Conservation (phyloP, 2,329 filamentous ascomycete genomes). For the Ophiocordyceps camponoti-floridani region DNA sequence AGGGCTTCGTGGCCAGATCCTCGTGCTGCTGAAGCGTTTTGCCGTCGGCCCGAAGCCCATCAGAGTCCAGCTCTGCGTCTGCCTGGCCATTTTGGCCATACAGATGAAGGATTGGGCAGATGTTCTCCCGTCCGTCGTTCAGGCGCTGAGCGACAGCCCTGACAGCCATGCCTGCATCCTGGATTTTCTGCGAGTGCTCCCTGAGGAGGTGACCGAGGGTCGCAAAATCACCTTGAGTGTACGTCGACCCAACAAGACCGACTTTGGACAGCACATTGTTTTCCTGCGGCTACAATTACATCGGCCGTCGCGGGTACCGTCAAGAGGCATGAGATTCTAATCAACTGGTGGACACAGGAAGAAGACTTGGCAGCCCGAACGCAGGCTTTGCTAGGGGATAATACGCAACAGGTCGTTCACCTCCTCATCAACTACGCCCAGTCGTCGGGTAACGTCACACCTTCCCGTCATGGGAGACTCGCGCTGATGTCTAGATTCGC, state of each 20-base stretch:
- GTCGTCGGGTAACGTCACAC: constrained; percentile 54
- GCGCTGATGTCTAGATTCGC: neutral
- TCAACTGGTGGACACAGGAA: constrained; percentile 48
- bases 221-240: constrained; percentile 98
- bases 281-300: constrained; percentile 13
- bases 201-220: constrained; percentile 97
- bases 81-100: constrained; percentile 83
- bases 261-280: constrained; percentile 12
- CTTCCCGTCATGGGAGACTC: neutral
- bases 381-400: constrained; percentile 76
- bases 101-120: constrained; percentile 95
- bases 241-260: constrained; percentile 51
- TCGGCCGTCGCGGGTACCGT: constrained; percentile 16
- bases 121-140: constrained; percentile 67
- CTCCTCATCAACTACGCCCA: constrained; percentile 82
- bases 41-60: constrained; percentile 69
- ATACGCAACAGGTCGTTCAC: constrained; percentile 71
- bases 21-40: constrained; percentile 66
- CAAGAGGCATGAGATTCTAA: constrained; percentile 16
- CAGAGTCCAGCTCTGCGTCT: constrained; percentile 84
- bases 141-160: constrained; percentile 56
- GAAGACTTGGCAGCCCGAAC: constrained; percentile 81
- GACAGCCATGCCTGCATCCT: constrained; percentile 74
- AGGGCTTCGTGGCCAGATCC: constrained; percentile 65
- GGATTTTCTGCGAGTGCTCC: constrained; percentile 90